These are phyloP conservation scores for Parachaetomium inaequale DNA, from an alignment of 495 filamentous ascomycete species.

Conservation along the genomic window DNA sequence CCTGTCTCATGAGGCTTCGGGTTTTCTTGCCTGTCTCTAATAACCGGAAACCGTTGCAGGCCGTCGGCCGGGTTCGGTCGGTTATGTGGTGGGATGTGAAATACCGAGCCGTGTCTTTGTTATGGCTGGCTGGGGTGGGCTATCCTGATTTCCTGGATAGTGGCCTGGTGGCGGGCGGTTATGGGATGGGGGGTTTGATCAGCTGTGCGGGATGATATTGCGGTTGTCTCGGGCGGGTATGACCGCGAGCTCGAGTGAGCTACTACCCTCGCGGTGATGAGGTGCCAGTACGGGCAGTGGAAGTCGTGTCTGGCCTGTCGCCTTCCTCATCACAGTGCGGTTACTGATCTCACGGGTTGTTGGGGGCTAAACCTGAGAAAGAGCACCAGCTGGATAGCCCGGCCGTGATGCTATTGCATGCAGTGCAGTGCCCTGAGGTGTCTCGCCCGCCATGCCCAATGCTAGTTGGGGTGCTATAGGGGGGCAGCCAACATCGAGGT, in stretches of 20 bases:
- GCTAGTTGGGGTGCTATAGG: neutral
- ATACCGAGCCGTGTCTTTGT: neutral
- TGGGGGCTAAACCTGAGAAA: too few species aligned
- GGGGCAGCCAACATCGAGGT: neutral
- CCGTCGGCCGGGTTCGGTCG: too few species aligned
- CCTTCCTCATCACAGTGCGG: neutral
- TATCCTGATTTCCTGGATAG: neutral
- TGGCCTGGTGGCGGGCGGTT: neutral
- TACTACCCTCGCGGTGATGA: neutral
- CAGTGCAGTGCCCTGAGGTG: neutral
- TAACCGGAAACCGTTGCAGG: neutral
- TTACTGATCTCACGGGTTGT: too few species aligned
- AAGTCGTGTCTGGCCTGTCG: neutral
- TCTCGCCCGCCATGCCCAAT: neutral
- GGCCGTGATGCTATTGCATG: neutral
- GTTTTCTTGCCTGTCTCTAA: neutral
- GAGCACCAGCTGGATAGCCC: neutral
- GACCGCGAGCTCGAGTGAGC: neutral
- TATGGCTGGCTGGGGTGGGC: neutral
- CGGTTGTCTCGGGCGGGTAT: too few species aligned
- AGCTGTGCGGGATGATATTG: neutral
- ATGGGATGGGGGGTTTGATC: neutral
- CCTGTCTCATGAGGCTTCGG: slow-evolving; percentile 13
- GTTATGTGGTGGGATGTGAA: too few species aligned
- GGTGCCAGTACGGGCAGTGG: neutral